Percentiles rank a stretch among this genome's conserved stretches.
These are phyloP conservation scores for Grosmannia clavigera DNA, from an alignment of 2,329 filamentous ascomycete genomes.

Conservation along the genomic window DNA sequence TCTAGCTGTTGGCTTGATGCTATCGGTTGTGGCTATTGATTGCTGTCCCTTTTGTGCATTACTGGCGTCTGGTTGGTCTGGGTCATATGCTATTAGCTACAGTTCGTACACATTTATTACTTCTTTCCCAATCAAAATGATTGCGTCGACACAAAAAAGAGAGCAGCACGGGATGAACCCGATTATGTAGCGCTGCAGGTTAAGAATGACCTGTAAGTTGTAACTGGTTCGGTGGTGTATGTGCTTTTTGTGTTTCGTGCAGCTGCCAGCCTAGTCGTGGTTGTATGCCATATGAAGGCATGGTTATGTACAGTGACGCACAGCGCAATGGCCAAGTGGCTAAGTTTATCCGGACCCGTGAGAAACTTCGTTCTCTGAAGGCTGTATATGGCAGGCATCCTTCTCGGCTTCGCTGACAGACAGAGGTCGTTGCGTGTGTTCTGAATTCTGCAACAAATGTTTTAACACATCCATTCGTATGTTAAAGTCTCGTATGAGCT, in stretches of 20 bases:
- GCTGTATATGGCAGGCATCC: neutral
- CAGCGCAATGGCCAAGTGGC: neutral
- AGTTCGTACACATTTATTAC: neutral
- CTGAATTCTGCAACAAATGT: conserved; percentile 39
- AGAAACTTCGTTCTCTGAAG: neutral
- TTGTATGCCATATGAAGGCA: no score
- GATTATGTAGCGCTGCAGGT: neutral
- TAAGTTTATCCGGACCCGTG: neutral
- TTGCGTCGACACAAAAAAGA: neutral
- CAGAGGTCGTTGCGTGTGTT: conserved; percentile 24
- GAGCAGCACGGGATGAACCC: neutral
- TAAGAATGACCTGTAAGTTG: neutral
- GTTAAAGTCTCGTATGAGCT: conserved; percentile 44
- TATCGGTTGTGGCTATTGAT: neutral
- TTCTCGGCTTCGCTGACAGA: neutral
- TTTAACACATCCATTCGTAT: conserved; percentile 41
- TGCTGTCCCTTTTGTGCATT: neutral
- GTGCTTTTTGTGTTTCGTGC: neutral
- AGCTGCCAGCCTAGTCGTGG: neutral
- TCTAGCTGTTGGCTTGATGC: neutral
- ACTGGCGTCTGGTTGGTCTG: neutral
- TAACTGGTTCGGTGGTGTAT: neutral
- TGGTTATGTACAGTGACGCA: neutral
- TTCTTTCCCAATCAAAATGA: neutral
- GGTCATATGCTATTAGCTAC: neutral